Evolutionary conservation across 345 rosid species (phyloP).

Genomic region (Cochlearia excelsa): DNA sequence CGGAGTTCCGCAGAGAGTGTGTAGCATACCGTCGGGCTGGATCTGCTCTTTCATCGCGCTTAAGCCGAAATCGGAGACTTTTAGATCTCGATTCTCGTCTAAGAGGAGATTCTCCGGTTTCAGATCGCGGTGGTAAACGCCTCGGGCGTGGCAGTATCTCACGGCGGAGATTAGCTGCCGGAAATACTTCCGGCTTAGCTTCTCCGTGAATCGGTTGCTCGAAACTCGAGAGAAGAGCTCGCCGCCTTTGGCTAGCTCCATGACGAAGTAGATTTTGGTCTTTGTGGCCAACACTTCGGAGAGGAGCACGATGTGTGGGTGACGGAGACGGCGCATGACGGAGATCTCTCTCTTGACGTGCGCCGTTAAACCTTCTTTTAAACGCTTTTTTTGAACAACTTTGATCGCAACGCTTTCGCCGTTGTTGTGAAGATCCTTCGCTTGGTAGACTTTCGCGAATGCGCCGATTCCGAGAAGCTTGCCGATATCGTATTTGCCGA

Average conservation of each 20-base stretch:
- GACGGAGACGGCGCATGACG: slow-evolving; percentile 68
- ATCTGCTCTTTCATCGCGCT: slow-evolving; percentile 62
- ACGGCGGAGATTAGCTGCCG: slow-evolving; percentile 71
- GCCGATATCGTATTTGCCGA: slow-evolving; percentile 68
- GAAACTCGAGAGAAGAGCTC: slow-evolving; percentile 66
- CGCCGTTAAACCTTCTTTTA: slow-evolving; percentile 42
- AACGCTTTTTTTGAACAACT: slow-evolving; percentile 58
- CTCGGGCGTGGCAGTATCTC: slow-evolving; percentile 65
- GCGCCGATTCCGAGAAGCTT: slow-evolving; percentile 66
- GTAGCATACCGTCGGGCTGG: slow-evolving; percentile 61
- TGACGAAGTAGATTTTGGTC: slow-evolving; percentile 65
- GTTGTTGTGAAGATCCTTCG: slow-evolving; percentile 44
- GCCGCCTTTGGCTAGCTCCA: slow-evolving; percentile 80
- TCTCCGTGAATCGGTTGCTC: slow-evolving; percentile 62
- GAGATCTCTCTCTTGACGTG: slow-evolving; percentile 65
- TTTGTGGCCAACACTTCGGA: slow-evolving; percentile 69
- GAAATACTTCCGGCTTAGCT: slow-evolving; percentile 71
- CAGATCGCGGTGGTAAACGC: slow-evolving; percentile 73
- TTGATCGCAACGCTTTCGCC: slow-evolving; percentile 74
- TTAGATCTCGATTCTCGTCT: slow-evolving; percentile 63
- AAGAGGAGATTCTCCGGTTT: slow-evolving; percentile 76
- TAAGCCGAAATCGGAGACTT: slow-evolving; percentile 72
- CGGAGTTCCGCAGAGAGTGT: slow-evolving; percentile 66
- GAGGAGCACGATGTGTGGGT: slow-evolving; percentile 57
- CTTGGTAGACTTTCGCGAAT: slow-evolving; percentile 75